Evolutionary conservation across 768 basidiomycete genomes (phyloP), one percentile per base, ranked within the genome.

Genomic region (Suillus sp.): DNA sequence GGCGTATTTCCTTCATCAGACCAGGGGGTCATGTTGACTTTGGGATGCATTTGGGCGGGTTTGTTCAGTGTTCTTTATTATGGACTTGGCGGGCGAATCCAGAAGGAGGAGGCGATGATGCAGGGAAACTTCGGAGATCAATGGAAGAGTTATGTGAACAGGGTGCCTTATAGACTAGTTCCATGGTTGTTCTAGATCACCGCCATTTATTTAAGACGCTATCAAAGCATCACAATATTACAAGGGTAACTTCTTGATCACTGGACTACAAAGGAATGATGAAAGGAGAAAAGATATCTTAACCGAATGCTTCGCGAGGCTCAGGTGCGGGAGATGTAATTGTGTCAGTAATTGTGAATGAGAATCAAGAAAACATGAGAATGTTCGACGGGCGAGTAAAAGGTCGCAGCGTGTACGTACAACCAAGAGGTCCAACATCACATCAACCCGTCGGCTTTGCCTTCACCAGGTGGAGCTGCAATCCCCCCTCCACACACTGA

Each of bases 391-490:
- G 5, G 27, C 30, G 10, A 51, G 27, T 16, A 32, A 27, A 50
- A 32, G 32, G 38, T 25, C 4, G 7, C 32, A 5, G 32, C 32
- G 22, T 25, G 32, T 27, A 13, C 30, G 40, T 45, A 45, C 27
- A 51, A 50, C 7, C 14, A 27, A 13, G 8, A 18, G 9, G 14
- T 25, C 3, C 16, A 51, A 51, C 48, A 10, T 65, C 43, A 72
- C 37, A 59, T 65, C 2, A 64, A 67, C 25, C 27, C 56, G 7
- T 61, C 62, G 38, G 35, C 35, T 40, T 57, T 55, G 71, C 63
- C 62, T 76, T 76, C 64, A 58, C 64, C 64, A 74, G 42, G 27
- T 43, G 43, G 27, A 74, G 67, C n/a, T 67, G 45, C 45, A 74
- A 30, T 14, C 73, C 73, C 2, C 16, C 53, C 22, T 76, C 67